Base-by-base conservation (phyloP, 1,139 yeast species). In the Kurtzmaniella natalensis region DNA sequence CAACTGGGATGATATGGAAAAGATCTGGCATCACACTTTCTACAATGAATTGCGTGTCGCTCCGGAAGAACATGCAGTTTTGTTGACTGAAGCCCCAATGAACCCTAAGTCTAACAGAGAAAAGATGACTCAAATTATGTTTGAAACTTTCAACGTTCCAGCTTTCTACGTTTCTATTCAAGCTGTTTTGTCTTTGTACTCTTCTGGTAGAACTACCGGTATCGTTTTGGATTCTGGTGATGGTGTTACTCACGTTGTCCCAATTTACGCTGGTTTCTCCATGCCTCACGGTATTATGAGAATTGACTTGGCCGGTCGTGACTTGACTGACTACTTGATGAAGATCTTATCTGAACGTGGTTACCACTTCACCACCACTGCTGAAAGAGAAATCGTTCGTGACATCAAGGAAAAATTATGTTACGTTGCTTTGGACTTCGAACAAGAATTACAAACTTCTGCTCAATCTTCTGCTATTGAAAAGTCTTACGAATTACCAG, bases 1-100 rank as follows among this genome's bases (percentile, higher is more conserved):
- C 75, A 92, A 92, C 92, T 92, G 98, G 98, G 97, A 92, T 66
- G 98, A 92, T 70, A 92, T 92, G 97, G 98, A 89, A 82, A 92
- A 86, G 80, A 92, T 92, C 75, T 87, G 97, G 96, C 95, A 86
- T 72, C 95, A 86, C 79, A 86, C 95, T 57, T 87, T 86, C 76
- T 86, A 85, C 88, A 87, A 86, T 73, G 95, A 86, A 73, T 82
- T 86, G 71, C 85, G 95, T 76, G 95, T 92, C 67, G 97, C 97
- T 43, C 95, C 96, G 65, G 96, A 88, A 72, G 97, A 92, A 72
- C 98, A 92, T 79, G 96, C 97, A 61, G 94, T 86, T 56, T 76
- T 86, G 66, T 80, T 88, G 71, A 88, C 98, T 51, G 98, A 92
- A 78, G 97, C 98, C 47, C 98, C 98, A 70, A 86, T 88, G 84